Evolutionary conservation across 345 rosid species (phyloP).

Genomic region (Eucalyptus curtisii): DNA sequence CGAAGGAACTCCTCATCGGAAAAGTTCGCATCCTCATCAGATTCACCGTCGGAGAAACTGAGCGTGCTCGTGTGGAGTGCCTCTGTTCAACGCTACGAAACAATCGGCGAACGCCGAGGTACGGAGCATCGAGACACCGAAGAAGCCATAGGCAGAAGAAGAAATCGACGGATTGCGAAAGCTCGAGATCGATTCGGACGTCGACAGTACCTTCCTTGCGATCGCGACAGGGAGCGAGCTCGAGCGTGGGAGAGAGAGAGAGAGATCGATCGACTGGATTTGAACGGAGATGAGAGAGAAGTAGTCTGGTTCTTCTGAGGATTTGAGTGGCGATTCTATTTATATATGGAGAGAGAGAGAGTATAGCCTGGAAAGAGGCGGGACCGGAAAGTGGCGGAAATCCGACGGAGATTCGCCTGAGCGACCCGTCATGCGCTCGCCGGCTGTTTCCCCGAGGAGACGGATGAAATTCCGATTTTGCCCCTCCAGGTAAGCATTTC

Average conservation of each 20-base stretch:
- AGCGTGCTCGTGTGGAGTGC: background rate
- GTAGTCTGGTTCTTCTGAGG: too few relatives aligned
- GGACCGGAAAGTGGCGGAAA: background rate
- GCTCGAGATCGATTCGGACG: background rate
- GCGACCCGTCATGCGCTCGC: background rate
- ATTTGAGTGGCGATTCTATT: too few relatives aligned
- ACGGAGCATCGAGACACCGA: background rate
- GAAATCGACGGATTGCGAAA: background rate
- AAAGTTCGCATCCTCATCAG: too few relatives aligned
- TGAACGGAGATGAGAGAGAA: too few relatives aligned
- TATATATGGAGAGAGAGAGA: too few relatives aligned
- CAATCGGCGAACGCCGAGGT: background rate
- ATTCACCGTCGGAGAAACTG: background rate
- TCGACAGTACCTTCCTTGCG: background rate
- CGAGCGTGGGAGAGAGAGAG: background rate
- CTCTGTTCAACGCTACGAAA: background rate
- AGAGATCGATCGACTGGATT: background rate
- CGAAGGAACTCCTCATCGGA: background rate
- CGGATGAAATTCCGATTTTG: background rate
- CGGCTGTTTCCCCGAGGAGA: background rate
- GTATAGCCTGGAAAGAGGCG: background rate
- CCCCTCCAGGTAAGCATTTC: accelerated
- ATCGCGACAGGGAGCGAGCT: background rate
- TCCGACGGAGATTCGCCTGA: background rate
- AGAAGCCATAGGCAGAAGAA: background rate